phyloP scores from a whole-genome alignment of 352 stramenopile species.

The Globisporangium okanoganense region DNA sequence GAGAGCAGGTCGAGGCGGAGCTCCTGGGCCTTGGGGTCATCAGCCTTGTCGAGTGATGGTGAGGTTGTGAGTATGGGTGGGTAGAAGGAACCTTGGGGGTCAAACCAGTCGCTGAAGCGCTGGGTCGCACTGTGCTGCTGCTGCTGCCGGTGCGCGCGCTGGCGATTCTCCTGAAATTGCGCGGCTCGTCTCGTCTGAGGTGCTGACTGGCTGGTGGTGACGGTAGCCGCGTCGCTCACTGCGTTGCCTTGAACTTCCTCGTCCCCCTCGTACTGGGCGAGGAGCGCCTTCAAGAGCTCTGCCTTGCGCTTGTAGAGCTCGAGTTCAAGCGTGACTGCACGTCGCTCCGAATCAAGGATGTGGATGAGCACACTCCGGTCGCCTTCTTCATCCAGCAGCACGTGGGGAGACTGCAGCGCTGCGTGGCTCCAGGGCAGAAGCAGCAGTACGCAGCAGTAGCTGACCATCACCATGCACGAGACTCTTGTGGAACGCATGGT shows the following conservation, averaged over 20 bases:
- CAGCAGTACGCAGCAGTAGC: background rate
- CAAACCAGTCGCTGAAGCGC: constrained; percentile 17
- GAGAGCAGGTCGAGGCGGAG: constrained; percentile 11
- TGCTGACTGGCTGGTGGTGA: background rate
- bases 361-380: background rate
- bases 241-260: background rate
- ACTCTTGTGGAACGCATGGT: background rate
- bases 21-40: background rate
- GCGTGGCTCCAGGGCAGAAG: background rate
- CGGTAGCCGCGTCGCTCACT: background rate
- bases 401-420: background rate
- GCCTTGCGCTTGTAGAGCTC: constrained; percentile 11
- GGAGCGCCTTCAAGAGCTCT: background rate
- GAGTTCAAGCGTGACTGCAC: background rate
- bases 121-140: constrained; percentile 4
- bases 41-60: background rate
- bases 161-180: background rate
- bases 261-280: background rate
- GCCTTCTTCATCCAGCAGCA: no score
- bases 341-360: constrained; percentile 2
- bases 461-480: background rate
- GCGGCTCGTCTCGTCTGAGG: background rate
- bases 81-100: constrained; percentile 4
- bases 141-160: constrained; percentile 10
- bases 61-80: background rate